Evolutionary conservation across 805 yeast genomes (phyloP).

Genomic region (Maudiozyma barnettii): DNA sequence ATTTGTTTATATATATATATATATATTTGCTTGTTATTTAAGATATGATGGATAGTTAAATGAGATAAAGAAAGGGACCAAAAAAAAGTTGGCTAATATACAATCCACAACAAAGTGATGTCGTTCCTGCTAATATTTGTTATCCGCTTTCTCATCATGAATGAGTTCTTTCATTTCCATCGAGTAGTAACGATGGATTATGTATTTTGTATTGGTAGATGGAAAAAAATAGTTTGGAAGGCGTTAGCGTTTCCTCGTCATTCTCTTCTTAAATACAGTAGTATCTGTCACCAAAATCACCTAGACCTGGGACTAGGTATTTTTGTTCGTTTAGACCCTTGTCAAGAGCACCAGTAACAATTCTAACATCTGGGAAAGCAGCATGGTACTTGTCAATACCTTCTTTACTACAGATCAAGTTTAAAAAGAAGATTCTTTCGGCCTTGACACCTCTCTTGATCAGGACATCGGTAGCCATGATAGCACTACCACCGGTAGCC

Average conservation of each 20-base stretch:
- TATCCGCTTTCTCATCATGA: too few species aligned
- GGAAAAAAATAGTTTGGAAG: not conserved
- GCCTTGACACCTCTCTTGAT: slow-evolving; percentile 77
- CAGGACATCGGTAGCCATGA: slow-evolving; percentile 92
- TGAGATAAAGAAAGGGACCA: slow-evolving; percentile 39
- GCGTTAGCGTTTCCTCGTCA: not conserved
- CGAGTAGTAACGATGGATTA: too few species aligned
- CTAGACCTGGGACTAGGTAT: slow-evolving; percentile 88
- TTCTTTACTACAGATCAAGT: slow-evolving; percentile 89
- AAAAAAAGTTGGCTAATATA: too few species aligned
- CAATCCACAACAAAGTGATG: too few species aligned
- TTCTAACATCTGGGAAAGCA: slow-evolving; percentile 73
- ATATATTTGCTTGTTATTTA: slow-evolving; percentile 17
- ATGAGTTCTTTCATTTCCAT: too few species aligned
- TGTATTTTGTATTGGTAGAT: not conserved
- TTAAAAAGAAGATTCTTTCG: slow-evolving; percentile 81
- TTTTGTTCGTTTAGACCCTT: slow-evolving; percentile 74
- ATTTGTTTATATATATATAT: not conserved
- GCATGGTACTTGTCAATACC: slow-evolving; percentile 74
- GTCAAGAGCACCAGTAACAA: slow-evolving; percentile 92
- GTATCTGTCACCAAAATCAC: slow-evolving; percentile 97
- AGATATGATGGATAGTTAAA: slow-evolving; percentile 60
- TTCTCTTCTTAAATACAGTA: slow-evolving; percentile 58
- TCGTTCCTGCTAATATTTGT: too few species aligned
- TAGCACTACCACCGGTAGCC: slow-evolving; percentile 98